Evolutionary conservation across 208 protist species (phyloP).

Genomic region (Porcisia hertigi): DNA sequence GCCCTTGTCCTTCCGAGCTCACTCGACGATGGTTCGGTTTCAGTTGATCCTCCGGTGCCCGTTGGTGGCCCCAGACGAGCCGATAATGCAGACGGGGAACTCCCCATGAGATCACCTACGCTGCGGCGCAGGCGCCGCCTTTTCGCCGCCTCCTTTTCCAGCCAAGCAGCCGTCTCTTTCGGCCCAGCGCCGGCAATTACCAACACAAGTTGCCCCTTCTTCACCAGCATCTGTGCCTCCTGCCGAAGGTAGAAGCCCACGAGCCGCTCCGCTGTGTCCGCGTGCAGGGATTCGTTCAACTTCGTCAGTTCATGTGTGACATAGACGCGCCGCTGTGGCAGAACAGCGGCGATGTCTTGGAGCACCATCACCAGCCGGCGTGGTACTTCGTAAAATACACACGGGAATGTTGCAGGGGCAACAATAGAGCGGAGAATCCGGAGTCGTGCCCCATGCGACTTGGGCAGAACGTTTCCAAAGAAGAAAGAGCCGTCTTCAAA

Average conservation of each 20-base stretch:
- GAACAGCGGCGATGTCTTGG: constrained; percentile 77
- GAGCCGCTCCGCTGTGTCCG: constrained; percentile 74
- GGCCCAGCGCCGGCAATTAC: constrained; percentile 75
- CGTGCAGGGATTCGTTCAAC: constrained; percentile 88
- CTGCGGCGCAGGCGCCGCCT: constrained; percentile 54
- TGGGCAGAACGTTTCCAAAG: constrained; percentile 85
- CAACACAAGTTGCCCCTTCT: constrained; percentile 82
- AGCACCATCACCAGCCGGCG: constrained; percentile 75
- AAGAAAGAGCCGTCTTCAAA: constrained; percentile 82
- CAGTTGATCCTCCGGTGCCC: not conserved
- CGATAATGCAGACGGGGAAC: not conserved
- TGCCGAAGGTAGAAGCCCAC: constrained; percentile 74
- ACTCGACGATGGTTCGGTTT: not conserved
- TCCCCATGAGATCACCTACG: constrained; percentile 41
- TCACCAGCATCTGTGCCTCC: constrained; percentile 67
- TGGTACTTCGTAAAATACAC: constrained; percentile 91
- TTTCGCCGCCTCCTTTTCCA: constrained; percentile 56
- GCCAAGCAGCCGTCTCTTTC: constrained; percentile 60
- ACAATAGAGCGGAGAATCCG: constrained; percentile 69
- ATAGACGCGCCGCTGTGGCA: constrained; percentile 74
- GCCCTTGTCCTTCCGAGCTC: not conserved
- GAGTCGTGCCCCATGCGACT: constrained; percentile 62
- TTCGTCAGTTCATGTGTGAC: constrained; percentile 91
- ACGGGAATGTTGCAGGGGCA: constrained; percentile 59
- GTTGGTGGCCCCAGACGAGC: not conserved